Evolutionary conservation across 108 stramenopile species (phyloP).

Genomic region (Pelagomonas calceolata): DNA sequence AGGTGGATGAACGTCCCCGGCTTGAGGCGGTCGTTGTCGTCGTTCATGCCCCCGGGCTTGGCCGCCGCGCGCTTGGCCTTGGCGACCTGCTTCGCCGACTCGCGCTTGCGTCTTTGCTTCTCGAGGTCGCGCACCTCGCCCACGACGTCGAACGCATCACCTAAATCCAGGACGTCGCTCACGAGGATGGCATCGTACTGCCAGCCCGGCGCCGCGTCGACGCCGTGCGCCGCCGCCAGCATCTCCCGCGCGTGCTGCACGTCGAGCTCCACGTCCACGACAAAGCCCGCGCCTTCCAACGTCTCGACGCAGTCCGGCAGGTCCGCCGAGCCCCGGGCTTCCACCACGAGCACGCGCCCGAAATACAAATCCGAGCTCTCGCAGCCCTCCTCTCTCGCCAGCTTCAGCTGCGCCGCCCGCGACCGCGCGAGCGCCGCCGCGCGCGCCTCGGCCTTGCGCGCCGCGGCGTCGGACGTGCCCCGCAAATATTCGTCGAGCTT

Average conservation of each 20-base stretch:
- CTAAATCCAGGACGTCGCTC: slow-evolving; percentile 26
- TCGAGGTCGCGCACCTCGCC: slow-evolving; percentile 28
- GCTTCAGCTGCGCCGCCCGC: slow-evolving; percentile 7
- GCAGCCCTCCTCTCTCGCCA: slow-evolving; percentile 5
- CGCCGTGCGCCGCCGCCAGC: slow-evolving; percentile 9
- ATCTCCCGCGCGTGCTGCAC: slow-evolving; percentile 18
- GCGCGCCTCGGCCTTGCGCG: not conserved
- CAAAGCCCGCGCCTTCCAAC: slow-evolving; percentile 9
- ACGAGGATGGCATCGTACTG: slow-evolving; percentile 5
- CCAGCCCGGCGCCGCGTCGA: slow-evolving; percentile 3
- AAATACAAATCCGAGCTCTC: not conserved
- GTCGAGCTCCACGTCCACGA: slow-evolving; percentile 4
- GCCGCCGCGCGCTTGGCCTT: slow-evolving; percentile 29
- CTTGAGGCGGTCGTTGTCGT: slow-evolving; percentile 19
- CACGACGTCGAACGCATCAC: slow-evolving; percentile 29
- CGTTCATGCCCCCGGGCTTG: slow-evolving; percentile 16
- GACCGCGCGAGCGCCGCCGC: not conserved
- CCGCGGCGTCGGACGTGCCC: not conserved
- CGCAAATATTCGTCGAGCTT: slow-evolving; percentile 25
- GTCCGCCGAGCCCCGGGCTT: not conserved
- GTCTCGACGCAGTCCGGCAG: not conserved
- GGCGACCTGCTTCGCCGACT: slow-evolving; percentile 28
- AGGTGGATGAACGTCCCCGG: slow-evolving; percentile 10
- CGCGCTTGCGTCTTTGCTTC: slow-evolving; percentile 12
- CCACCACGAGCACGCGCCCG: slow-evolving; percentile 6